phyloP scores from a whole-genome alignment of 768 basidiomycete species.

The Lactifluus rugatus region DNA sequence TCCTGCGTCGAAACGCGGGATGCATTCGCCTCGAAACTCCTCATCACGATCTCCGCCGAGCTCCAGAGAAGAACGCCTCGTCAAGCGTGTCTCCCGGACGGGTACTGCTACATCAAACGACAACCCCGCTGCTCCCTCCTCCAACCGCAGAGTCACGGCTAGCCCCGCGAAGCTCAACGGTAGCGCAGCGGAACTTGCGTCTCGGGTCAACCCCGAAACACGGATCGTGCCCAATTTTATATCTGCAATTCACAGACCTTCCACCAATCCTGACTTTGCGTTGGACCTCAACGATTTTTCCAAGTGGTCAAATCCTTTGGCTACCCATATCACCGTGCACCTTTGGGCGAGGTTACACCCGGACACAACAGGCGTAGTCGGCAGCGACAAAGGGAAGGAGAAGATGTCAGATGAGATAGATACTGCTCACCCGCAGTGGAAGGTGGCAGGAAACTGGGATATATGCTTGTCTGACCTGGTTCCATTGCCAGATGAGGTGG shows the following conservation, averaged over 20 bases:
- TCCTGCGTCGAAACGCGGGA: conserved; percentile 3
- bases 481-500: conserved; percentile 53
- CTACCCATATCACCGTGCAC: conserved; percentile 43
- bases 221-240: conserved; percentile 51
- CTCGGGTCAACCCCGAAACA: conserved; percentile 13
- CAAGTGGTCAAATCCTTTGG: conserved; percentile 43
- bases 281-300: conserved; percentile 53
- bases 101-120: neutral
- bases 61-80: conserved; percentile 1
- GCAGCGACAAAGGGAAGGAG: conserved; percentile 14
- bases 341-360: conserved; percentile 40
- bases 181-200: neutral
- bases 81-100: conserved; percentile 1
- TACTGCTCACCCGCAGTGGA: conserved; percentile 39
- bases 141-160: neutral
- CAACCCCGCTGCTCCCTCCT: neutral
- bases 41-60: neutral
- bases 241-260: conserved; percentile 71
- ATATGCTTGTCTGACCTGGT: conserved; percentile 49
- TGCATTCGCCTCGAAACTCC: neutral
- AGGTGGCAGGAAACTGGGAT: conserved; percentile 56
- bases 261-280: conserved; percentile 70
- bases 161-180: neutral
- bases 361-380: conserved; percentile 1
- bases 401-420: conserved; percentile 11